phyloP scores from a whole-genome alignment of 352 stramenopile genomes.

The Plasmopara viticola region DNA sequence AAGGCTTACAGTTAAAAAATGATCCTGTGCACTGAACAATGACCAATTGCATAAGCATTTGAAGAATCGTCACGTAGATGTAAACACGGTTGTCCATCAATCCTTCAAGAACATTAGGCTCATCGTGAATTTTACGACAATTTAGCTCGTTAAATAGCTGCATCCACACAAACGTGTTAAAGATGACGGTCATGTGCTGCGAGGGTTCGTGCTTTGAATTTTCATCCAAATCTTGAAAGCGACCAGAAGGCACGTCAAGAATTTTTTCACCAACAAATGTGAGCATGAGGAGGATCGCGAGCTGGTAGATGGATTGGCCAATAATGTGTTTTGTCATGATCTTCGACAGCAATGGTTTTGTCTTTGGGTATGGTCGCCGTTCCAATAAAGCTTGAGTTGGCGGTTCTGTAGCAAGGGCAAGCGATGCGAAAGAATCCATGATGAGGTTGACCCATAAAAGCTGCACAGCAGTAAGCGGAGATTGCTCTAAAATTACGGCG shows the following conservation, averaged over 20 bases:
- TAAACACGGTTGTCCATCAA: slow-evolving; percentile 90
- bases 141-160: slow-evolving; percentile 91
- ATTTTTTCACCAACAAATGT: slow-evolving; percentile 72
- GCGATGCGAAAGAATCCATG: slow-evolving; percentile 96
- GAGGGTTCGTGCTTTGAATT: slow-evolving; percentile 43
- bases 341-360: slow-evolving; percentile 89
- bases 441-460: slow-evolving; percentile 99
- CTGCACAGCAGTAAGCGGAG: slow-evolving; percentile 93
- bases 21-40: slow-evolving; percentile 92
- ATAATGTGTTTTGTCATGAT: slow-evolving; percentile 96
- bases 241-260: slow-evolving; percentile 39
- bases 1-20: slow-evolving; percentile 56
- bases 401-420: slow-evolving; percentile 93
- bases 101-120: slow-evolving; percentile 92
- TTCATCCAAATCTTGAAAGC: slow-evolving; percentile 30
- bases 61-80: slow-evolving; percentile 86
- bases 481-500: slow-evolving; percentile 67
- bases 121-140: slow-evolving; percentile 77
- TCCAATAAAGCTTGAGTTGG: slow-evolving; percentile 88
- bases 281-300: slow-evolving; percentile 84
- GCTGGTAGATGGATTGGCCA: slow-evolving; percentile 88
- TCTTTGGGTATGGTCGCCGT: slow-evolving; percentile 88
- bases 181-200: slow-evolving; percentile 94
- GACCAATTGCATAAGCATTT: slow-evolving; percentile 89
- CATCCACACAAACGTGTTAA: slow-evolving; percentile 98